A percentile compares a stretch with the other conserved stretches of the same genome.
Evolutionary conservation across 495 filamentous ascomycete species (phyloP).

Genomic region (Bathelium albidoporum): DNA sequence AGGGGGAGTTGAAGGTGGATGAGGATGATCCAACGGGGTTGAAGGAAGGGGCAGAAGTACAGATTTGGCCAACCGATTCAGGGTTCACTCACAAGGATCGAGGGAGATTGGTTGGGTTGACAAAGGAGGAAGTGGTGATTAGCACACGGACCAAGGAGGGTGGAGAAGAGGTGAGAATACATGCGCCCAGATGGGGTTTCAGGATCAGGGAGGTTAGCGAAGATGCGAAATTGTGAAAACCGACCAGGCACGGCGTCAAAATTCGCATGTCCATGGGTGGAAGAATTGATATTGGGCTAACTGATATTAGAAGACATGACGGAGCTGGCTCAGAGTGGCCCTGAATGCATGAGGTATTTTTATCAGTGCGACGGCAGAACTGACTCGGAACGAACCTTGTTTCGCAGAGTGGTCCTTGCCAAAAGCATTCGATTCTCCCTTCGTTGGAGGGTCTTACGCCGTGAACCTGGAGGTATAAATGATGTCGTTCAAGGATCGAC

Average conservation of each 20-base stretch:
- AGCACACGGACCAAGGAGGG: slow-evolving; percentile 33
- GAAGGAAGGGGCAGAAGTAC: slow-evolving; percentile 38
- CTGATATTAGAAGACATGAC: no score
- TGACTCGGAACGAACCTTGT: no score
- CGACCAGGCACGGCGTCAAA: not conserved
- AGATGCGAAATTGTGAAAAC: slow-evolving; percentile 12
- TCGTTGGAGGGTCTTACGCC: no score
- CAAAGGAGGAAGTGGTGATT: slow-evolving; percentile 41
- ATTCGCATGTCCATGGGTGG: not conserved
- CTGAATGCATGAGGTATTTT: no score
- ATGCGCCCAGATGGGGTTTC: slow-evolving; percentile 49
- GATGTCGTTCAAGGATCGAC: not conserved
- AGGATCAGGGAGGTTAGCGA: slow-evolving; percentile 29
- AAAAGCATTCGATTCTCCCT: no score
- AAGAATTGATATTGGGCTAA: no score
- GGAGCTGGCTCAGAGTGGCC: no score
- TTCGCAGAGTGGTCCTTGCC: no score
- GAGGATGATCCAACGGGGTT: slow-evolving; percentile 35
- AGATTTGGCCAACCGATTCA: slow-evolving; percentile 47
- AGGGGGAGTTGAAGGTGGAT: slow-evolving; percentile 29
- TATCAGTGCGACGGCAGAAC: no score
- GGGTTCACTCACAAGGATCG: slow-evolving; percentile 44
- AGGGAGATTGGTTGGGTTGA: slow-evolving; percentile 40
- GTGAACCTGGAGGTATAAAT: no score
- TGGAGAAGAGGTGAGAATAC: slow-evolving; percentile 37